Evolutionary conservation across 2,329 filamentous ascomycete species (phyloP).

Genomic region (Epichloe baconii): DNA sequence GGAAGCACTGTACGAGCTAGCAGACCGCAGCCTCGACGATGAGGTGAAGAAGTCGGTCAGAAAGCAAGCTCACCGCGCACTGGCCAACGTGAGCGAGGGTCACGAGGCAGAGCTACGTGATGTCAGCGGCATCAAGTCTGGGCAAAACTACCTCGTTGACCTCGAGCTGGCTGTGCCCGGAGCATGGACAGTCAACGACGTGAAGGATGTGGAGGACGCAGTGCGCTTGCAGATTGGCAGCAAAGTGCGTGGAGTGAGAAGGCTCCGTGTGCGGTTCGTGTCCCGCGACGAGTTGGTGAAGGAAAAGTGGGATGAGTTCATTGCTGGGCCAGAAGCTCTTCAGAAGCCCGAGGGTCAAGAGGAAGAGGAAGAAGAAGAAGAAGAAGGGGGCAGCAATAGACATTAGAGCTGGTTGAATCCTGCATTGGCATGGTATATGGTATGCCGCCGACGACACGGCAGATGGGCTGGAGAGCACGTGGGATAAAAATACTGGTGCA

Average conservation of each 20-base stretch:
- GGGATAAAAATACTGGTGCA: not conserved
- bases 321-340: conserved; percentile 41
- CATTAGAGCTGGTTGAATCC: conserved; percentile 8
- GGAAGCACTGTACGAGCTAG: conserved; percentile 71
- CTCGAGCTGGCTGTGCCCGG: conserved; percentile 72
- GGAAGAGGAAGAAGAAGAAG: conserved; percentile 36
- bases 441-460: not conserved
- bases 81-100: conserved; percentile 40
- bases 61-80: conserved; percentile 47
- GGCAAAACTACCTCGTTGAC: conserved; percentile 91
- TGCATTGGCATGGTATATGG: not conserved
- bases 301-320: conserved; percentile 66
- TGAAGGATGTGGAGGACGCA: conserved; percentile 55
- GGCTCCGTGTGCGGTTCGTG: conserved; percentile 74
- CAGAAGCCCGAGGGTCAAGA: conserved; percentile 47
- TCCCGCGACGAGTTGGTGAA: conserved; percentile 46
- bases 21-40: conserved; percentile 78
- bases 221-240: conserved; percentile 61
- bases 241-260: conserved; percentile 66
- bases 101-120: conserved; percentile 58
- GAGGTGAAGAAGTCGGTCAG: conserved; percentile 65
- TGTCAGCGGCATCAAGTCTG: conserved; percentile 83
- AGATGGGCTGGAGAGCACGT: not conserved
- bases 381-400: conserved; percentile 12
- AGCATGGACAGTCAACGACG: conserved; percentile 61